Conservation (phyloP, 2,329 filamentous ascomycete genomes). For the Fusarium denticulatum region DNA sequence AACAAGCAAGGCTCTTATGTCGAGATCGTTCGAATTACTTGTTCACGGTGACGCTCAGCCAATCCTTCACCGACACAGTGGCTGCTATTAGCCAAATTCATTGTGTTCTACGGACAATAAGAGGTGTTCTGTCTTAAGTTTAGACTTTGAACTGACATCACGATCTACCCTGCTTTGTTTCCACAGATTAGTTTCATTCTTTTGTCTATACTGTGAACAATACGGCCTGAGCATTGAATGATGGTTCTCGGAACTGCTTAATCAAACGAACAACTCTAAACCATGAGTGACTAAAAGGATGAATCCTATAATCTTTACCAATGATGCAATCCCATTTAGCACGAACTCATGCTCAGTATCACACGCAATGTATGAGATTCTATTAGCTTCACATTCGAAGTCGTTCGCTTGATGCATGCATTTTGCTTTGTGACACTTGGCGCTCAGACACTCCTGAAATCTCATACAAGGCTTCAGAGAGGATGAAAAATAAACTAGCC, state of each 20-base stretch:
- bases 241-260: neutral
- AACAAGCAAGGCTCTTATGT: fast-evolving
- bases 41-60: neutral
- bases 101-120: neutral
- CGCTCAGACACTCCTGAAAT: neutral
- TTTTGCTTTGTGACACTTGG: neutral
- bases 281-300: fast-evolving
- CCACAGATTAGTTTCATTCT: fast-evolving
- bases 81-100: neutral
- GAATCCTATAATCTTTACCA: fast-evolving
- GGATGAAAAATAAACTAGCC: neutral
- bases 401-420: too few species aligned
- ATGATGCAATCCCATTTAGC: fast-evolving
- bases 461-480: fast-evolving
- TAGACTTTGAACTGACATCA: fast-evolving
- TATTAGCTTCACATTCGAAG: neutral
- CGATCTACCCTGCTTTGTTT: fast-evolving
- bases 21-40: fast-evolving
- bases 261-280: fast-evolving
- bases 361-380: neutral
- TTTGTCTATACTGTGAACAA: neutral
- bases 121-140: neutral
- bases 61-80: neutral
- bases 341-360: fast-evolving
- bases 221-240: fast-evolving